phyloP scores from a whole-genome alignment of 768 basidiomycete species.

The Suillus luteus region DNA sequence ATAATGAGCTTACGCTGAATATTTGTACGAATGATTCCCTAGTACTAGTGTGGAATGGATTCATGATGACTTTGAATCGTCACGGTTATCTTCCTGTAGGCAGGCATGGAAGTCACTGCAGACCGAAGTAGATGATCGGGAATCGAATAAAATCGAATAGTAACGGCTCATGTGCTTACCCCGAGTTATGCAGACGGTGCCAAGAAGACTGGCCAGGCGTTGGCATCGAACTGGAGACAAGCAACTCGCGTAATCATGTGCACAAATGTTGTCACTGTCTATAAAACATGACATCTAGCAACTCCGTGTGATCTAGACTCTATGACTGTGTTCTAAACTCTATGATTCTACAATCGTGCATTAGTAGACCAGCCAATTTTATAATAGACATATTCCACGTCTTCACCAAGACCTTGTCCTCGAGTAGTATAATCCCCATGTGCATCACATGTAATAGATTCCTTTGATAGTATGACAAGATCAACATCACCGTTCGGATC shows the following conservation, averaged over 20 bases:
- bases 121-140: too few relatives aligned
- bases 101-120: too few relatives aligned
- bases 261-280: too few relatives aligned
- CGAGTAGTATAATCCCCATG: slow-evolving; percentile 16
- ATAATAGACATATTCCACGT: slow-evolving; percentile 73
- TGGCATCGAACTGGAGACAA: too few relatives aligned
- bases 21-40: background rate
- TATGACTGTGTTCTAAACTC: too few relatives aligned
- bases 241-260: too few relatives aligned
- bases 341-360: slow-evolving; percentile 11
- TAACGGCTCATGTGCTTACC: background rate
- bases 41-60: background rate
- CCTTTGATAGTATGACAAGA: slow-evolving; percentile 55
- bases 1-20: background rate
- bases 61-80: background rate
- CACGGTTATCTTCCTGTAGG: too few relatives aligned
- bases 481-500: slow-evolving; percentile 20
- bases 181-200: too few relatives aligned
- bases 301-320: background rate
- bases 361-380: slow-evolving; percentile 65
- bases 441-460: slow-evolving; percentile 57
- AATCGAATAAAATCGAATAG: too few relatives aligned
- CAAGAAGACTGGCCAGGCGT: too few relatives aligned
- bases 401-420: slow-evolving; percentile 40
- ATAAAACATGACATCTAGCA: background rate